Evolutionary conservation across 2,329 filamentous ascomycete species (phyloP), one percentile per base, ranked within the genome.

Genomic region (Sclerotinia spermophila): DNA sequence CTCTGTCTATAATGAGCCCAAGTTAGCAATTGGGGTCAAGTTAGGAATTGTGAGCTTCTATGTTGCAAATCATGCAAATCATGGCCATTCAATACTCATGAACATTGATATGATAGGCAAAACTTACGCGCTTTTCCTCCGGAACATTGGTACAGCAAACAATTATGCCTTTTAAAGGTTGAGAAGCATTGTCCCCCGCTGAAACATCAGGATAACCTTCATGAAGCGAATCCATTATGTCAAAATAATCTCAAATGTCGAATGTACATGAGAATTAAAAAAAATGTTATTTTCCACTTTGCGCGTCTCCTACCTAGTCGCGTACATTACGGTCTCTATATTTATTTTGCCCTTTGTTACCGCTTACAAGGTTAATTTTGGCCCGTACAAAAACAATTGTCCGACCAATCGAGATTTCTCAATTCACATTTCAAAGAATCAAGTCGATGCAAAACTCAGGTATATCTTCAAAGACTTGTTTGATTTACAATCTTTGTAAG

Each of bases 141-240:
- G 90, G 85, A 75, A 97, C 90, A 76, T 91, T 94, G 66, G 94
- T 97, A 82, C 93, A 97, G 85, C 94, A 97, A 75, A 97, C 85
- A 72, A 96, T 87, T 68, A 93, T 86, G 76, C 91, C 91, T 73
- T 84, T 84, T 75, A 94, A 86, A 67, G 92, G 77, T 19, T 51
- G 62, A 44, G 76, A 74, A 64, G 66, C 73, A 74, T 75, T 77
- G 1, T 56, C 59, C 11, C 48, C 68, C 11, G 59, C 24, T 21
- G 33, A 21, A 27, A 7, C 27, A 27, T 69, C 38, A 56, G 27
- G 45, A 40, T 33, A 27, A 56, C 42, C 27, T 44, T 53, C 59
- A 66, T 42, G 27, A 44, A 40, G 21, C 21, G 38, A 48, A 44
- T 53, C 48, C 68, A 69, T 69, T 40, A 15, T 65, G 30, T 10